Evolutionary conservation across 164 flowering plant species (phyloP), one percentile per base, ranked within the genome.

Genomic region (Vitis amurensis): DNA sequence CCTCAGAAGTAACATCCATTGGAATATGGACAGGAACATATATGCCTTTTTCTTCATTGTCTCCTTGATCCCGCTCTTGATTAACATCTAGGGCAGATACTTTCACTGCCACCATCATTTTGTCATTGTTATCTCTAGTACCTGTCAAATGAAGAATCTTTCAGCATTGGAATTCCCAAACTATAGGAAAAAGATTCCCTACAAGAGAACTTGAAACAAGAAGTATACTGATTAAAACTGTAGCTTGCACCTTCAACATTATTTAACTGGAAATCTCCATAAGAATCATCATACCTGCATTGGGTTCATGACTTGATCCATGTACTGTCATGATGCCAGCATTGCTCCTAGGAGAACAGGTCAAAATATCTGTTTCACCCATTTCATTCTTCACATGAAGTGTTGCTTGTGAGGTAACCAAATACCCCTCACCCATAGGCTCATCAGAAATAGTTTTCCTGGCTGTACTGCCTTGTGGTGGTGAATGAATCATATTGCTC

Each of bases 401-500:
- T 53, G 59, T 50, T 5, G 48, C 47, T 16, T n/a, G 52, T 8
- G 72, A 61, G 27, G 68, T 30, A 31, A 50, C 56, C 47, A 76
- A 53, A 31, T 64, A 76, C 55, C 63, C 81, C 50, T 76, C 73
- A 66, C 52, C 72, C 48, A 59, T 55, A 62, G 55, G 64, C 29
- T 68, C 69, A 17, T 63, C 71, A 55, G 70, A 57, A 69, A 66
- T 66, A 64, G 55, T 53, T 49, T 53, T 78, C 71, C 30, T 51
- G 15, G 58, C 66, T 64, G 68, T 59, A 61, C 67, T 66, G 61
- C 71, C 61, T 66, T 64, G 69, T 15, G 77, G 44, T 55, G 80
- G 76, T 23, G 75, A 66, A 69, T 68, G 67, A 64, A 55, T 76
- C 78, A 72, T 70, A 74, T 69, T 80, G 65, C 75, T 84, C 8